phyloP scores from a whole-genome alignment of 352 stramenopile genomes.

The Globisporangium megalacanthum region DNA sequence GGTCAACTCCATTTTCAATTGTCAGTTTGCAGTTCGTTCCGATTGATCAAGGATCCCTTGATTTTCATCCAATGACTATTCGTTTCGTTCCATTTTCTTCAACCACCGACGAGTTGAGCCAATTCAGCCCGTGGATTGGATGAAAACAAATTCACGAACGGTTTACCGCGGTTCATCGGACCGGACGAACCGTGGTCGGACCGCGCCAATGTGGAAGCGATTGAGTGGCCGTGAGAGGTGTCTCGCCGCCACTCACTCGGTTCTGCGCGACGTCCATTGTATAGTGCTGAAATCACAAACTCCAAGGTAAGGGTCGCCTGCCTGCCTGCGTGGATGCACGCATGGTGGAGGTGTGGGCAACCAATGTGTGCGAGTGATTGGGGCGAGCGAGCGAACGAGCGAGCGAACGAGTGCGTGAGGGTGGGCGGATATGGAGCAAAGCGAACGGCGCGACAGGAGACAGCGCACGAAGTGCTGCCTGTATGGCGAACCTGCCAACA shows the following conservation, averaged over 20 bases:
- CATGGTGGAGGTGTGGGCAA: too few relatives aligned
- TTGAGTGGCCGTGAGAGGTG: conserved; percentile 64
- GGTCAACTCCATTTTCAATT: neutral
- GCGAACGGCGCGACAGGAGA: neutral
- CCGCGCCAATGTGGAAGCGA: conserved; percentile 19
- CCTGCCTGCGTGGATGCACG: neutral
- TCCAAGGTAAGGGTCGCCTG: conserved; percentile 43
- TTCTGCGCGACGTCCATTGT: conserved; percentile 14
- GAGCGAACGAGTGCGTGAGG: conserved; percentile 1
- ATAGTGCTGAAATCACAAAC: conserved; percentile 87
- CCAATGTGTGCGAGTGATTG: neutral
- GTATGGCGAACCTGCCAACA: neutral
- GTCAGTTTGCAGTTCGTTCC: conserved; percentile 1
- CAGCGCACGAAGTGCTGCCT: neutral
- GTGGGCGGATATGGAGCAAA: neutral
- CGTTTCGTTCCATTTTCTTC: conserved; percentile 24
- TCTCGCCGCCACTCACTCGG: conserved; percentile 15
- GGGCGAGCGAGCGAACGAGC: conserved; percentile 1
- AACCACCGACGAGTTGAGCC: conserved; percentile 1
- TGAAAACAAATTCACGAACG: conserved; percentile 4
- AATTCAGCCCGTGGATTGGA: conserved; percentile 15
- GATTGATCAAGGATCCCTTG: neutral
- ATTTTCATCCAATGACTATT: conserved; percentile 25
- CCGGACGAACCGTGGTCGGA: conserved; percentile 13
- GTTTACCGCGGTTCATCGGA: conserved; percentile 7